Conservation (phyloP, 306 rosid genomes). For the Mimosa pudica region DNA sequence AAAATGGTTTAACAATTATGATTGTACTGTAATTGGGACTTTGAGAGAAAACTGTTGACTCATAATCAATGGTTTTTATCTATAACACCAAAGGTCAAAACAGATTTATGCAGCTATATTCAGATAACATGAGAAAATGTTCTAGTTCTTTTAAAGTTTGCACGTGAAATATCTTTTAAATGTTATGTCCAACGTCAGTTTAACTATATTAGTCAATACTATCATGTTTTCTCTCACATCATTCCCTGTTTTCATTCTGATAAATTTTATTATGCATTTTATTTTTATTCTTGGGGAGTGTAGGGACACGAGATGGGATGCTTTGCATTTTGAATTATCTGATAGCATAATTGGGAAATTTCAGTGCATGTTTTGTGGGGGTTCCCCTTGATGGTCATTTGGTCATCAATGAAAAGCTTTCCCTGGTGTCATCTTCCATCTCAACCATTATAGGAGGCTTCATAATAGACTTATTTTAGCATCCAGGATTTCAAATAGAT, state of each 20-base stretch:
- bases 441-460: neutral
- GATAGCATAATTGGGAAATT: neutral
- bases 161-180: slow-evolving; percentile 12
- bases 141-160: slow-evolving; percentile 14
- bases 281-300: neutral
- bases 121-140: slow-evolving; percentile 7
- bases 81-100: neutral
- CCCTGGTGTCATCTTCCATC: neutral
- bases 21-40: neutral
- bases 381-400: neutral
- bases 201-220: neutral
- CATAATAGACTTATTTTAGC: neutral
- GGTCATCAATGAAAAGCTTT: neutral
- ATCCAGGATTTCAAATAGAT: neutral
- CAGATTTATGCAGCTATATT: slow-evolving; percentile 15
- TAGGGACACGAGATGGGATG: neutral
- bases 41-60: neutral
- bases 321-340: neutral
- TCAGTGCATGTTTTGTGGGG: neutral
- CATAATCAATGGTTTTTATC: slow-evolving; percentile 30
- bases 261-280: slow-evolving; percentile 10
- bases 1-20: slow-evolving; percentile 1
- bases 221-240: slow-evolving; percentile 4
- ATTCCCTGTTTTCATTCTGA: slow-evolving; percentile 18
- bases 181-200: slow-evolving; percentile 4